Evolutionary conservation across 1,139 yeast species (phyloP), one percentile per base, ranked within the genome.

Genomic region (Pichia sp.): DNA sequence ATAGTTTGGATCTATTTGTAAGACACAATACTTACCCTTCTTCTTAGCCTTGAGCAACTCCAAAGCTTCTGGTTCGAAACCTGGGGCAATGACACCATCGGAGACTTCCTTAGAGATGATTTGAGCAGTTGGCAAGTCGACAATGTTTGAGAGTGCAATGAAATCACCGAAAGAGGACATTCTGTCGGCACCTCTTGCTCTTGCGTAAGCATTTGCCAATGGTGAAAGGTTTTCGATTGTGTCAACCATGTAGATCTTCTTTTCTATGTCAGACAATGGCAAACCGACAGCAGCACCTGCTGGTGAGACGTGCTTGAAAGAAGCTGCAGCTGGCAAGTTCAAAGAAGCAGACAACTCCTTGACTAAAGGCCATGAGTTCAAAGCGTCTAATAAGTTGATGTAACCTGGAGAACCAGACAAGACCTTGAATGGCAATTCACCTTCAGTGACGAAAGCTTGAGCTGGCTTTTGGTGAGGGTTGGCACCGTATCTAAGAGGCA

Each of bases 141-240:
- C 99, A 74, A 88, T 89, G 78, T 92, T 92, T 59, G 97, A 90
- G 62, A 93, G 80, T 54, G 99, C 99, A 69, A 93, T 93, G 80
- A 92, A 93, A 75, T 93, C 99, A 71, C 99, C 99, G 70, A 93
- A 93, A 16, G 97, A 89, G 14, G 98, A 91, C 99, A 93, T 93
- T 80, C 99, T 87, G 76, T 93, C 99, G 63, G 99, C 99, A 73
- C 99, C 99, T 75, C 99, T 87, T 55, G 99, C 99, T 75, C 99
- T 87, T 47, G 99, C 99, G 69, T 93, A 93, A 58, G 99, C 99
- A 69, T 88, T 88, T 61, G 99, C 99, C 70, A 93, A 80, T 58
- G 98, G 98, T 36, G 97, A 89, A 71, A 93, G 79, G 79, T 91
- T 88, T 75, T 90, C 96, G 68, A 93, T 90, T 72, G 90, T 97